These are phyloP conservation scores for Rhizopogon hawkerae DNA, from an alignment of 1,284 basidiomycete species.

Conservation along the genomic window DNA sequence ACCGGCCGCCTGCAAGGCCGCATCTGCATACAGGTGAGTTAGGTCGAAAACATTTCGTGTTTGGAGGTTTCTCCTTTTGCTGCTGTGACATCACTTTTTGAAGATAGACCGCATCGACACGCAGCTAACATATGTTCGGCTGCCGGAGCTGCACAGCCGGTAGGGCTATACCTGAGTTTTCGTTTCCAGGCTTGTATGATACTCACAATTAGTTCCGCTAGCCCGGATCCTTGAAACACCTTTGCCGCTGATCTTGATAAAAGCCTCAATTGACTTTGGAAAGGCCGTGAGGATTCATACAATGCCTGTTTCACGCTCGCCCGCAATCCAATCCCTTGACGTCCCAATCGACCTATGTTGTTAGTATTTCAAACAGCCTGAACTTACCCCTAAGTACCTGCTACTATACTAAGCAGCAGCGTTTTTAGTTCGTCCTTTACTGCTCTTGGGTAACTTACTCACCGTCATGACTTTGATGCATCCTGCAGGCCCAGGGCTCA, in stretches of 20 bases:
- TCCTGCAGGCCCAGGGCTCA: background rate
- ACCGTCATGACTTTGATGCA: background rate
- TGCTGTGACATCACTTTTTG: background rate
- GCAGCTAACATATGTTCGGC: background rate
- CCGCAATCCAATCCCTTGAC: background rate
- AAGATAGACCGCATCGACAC: background rate
- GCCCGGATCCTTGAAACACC: background rate
- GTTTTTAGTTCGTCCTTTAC: background rate
- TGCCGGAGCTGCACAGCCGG: background rate
- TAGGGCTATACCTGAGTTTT: background rate
- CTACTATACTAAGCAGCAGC: background rate
- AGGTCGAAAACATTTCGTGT: background rate
- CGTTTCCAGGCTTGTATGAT: background rate
- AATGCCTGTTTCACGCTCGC: background rate
- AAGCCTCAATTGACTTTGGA: background rate
- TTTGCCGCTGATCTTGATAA: background rate
- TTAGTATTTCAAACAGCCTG: background rate
- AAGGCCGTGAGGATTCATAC: background rate
- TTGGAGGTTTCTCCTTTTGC: background rate
- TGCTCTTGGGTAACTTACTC: background rate
- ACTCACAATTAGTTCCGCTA: background rate
- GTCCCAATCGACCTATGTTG: background rate
- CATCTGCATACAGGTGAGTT: background rate
- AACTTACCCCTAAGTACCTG: background rate
- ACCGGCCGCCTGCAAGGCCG: background rate